Evolutionary conservation across 2,329 filamentous ascomycete species (phyloP).

Genomic region (Cytospora paraplurivora): DNA sequence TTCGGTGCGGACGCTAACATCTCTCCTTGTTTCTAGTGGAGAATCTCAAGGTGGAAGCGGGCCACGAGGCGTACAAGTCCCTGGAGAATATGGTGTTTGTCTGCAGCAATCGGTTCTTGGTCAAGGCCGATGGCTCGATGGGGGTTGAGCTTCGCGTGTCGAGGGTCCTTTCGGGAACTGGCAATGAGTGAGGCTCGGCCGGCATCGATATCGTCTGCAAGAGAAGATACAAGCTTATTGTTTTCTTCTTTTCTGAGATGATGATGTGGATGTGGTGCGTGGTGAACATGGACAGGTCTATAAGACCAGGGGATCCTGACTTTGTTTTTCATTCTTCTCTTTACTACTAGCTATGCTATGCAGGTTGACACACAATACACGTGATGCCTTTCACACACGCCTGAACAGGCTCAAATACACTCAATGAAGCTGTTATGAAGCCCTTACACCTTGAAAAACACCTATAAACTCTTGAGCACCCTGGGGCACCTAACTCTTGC

Average conservation of each 20-base stretch:
- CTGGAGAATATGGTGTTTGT: constrained; percentile 23
- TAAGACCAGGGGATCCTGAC: too few relatives aligned
- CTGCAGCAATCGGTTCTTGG: constrained; percentile 1
- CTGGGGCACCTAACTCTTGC: too few relatives aligned
- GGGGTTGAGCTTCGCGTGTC: not conserved
- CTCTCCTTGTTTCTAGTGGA: not conserved
- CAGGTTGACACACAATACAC: too few relatives aligned
- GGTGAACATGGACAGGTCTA: too few relatives aligned
- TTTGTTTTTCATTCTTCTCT: too few relatives aligned
- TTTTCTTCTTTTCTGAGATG: not conserved
- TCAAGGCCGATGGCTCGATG: not conserved
- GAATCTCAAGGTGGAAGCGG: constrained; percentile 16
- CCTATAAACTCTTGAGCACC: too few relatives aligned
- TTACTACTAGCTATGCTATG: too few relatives aligned
- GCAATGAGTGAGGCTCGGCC: not conserved
- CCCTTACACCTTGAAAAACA: too few relatives aligned
- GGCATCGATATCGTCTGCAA: not conserved
- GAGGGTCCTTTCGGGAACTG: constrained; percentile 1
- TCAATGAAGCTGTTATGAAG: too few relatives aligned
- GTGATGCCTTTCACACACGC: too few relatives aligned
- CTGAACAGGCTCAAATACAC: too few relatives aligned
- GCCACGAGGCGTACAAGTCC: constrained; percentile 23
- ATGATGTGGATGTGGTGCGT: not conserved
- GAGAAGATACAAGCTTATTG: not conserved
- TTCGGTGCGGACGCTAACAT: not conserved